A percentile compares a stretch with the other conserved stretches of the same genome.
Evolutionary conservation across 1,284 basidiomycete genomes (phyloP).

Genomic region (Puccinia horiana): DNA sequence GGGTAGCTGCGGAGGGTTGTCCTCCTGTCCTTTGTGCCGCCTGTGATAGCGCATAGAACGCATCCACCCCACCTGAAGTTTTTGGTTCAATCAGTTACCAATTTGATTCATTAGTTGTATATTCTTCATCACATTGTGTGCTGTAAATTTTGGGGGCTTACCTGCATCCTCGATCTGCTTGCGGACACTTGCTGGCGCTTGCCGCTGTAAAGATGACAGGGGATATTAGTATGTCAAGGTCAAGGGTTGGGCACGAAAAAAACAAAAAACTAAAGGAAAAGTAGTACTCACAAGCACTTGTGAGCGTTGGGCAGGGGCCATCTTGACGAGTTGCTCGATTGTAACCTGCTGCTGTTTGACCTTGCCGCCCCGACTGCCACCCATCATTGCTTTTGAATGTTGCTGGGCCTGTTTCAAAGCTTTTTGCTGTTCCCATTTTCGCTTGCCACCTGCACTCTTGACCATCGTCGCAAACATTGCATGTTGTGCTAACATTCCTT

Average conservation of each 20-base stretch:
- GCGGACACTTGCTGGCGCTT: conserved; percentile 41
- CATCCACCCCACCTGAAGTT: conserved; percentile 46
- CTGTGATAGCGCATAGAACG: conserved; percentile 46
- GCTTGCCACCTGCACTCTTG: conserved; percentile 93
- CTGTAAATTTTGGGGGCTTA: neutral
- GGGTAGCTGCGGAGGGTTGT: conserved; percentile 17
- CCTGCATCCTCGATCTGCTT: conserved; percentile 48
- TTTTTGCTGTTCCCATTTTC: conserved; percentile 67
- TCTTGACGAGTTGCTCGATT: conserved; percentile 47
- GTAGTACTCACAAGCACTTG: conserved; percentile 39
- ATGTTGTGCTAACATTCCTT: conserved; percentile 91
- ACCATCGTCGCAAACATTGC: conserved; percentile 98
- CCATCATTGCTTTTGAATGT: conserved; percentile 34
- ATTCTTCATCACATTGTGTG: neutral
- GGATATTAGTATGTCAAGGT: neutral
- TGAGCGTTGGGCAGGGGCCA: conserved; percentile 38
- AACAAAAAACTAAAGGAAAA: neutral
- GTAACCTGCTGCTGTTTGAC: conserved; percentile 47
- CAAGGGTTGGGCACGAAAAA: neutral
- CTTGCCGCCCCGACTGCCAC: conserved; percentile 23
- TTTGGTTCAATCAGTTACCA: neutral
- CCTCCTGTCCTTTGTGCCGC: conserved; percentile 37
- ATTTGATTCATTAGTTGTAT: neutral
- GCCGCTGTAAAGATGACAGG: conserved; percentile 3
- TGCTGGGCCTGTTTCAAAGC: conserved; percentile 41